Evolutionary conservation across 352 stramenopile species (phyloP).

Genomic region (Phytophthora pinifolia): DNA sequence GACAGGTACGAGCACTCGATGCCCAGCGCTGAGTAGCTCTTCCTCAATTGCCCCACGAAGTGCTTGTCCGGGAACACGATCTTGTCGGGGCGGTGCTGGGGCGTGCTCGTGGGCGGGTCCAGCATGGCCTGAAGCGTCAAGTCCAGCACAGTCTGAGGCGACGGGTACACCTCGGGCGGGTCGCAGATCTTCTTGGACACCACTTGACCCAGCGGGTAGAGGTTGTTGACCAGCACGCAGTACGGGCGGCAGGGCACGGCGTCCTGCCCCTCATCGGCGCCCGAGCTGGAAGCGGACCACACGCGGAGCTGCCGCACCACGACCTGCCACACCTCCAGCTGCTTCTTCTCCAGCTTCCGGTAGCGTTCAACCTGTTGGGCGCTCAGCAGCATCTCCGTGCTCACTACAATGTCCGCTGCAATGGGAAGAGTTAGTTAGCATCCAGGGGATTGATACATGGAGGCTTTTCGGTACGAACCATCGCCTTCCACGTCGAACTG

Average conservation of each 20-base stretch:
- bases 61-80: slow-evolving; percentile 83
- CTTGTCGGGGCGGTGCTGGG: slow-evolving; percentile 85
- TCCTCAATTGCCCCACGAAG: slow-evolving; percentile 72
- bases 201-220: slow-evolving; percentile 84
- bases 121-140: slow-evolving; percentile 77
- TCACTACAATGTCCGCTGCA: slow-evolving; percentile 78
- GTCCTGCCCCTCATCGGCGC: slow-evolving; percentile 53
- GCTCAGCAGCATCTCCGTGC: slow-evolving; percentile 66
- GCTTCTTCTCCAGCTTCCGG: slow-evolving; percentile 69
- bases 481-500: slow-evolving; percentile 84
- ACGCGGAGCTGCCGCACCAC: slow-evolving; percentile 86
- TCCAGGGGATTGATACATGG: slow-evolving; percentile 1
- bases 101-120: slow-evolving; percentile 66
- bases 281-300: slow-evolving; percentile 76
- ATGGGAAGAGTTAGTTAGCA: neutral
- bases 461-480: slow-evolving; percentile 35
- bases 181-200: slow-evolving; percentile 87
- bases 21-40: slow-evolving; percentile 68
- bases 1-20: slow-evolving; percentile 88
- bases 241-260: slow-evolving; percentile 79
- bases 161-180: slow-evolving; percentile 78
- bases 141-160: slow-evolving; percentile 61
- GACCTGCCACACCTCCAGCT: slow-evolving; percentile 87
- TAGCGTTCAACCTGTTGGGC: slow-evolving; percentile 67
- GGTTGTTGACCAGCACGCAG: slow-evolving; percentile 87